Base-by-base conservation (phyloP, 192 early-diverging fungal genomes). In the Backusella sp. region DNA sequence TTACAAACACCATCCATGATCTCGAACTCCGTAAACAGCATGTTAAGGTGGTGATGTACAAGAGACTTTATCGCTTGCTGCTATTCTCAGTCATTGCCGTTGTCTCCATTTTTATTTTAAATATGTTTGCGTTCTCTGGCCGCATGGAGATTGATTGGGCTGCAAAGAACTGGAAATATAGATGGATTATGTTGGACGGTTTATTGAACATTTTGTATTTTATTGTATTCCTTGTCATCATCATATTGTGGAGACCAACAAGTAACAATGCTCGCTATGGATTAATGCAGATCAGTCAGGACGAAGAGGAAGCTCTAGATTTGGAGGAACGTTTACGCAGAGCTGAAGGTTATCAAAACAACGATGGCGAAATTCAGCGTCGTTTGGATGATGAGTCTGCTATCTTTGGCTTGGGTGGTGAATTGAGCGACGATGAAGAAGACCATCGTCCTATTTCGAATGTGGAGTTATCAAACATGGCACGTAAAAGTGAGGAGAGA, bases 11-110 rank as follows among this genome's bases (percentile, higher is more conserved):
- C 0, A 92, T 96, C 21, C 82, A 87, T 6, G 85, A 91, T 6
- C 88, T 98, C 30, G 90, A 94, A 74, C 81, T 89, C 36, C 90
- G 94, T 65, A 87, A 92, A 67, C 97, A 99, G 73, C 86, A 85
- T n/a, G 93, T 95, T 71, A 99, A 97, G 84, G 87, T 94, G 49
- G 75, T 86, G 66, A 99, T 97, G 96, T 98, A 97, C 85, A 90
- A 90, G 66, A 83, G 91, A 28, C 86, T 99, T 12, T 95, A 91
- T 87, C 82, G 88, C 4, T 85, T 98, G 17, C 80, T 99, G 52
- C 82, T 94, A 3, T 90, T 92, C 69, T 94, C 93, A 0, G 90
- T 95, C 6, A 70, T 88, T 14, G 79, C 94, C 44, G 85, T 98
- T 15, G 73, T 94, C 34, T 79, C 87, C 9, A 94, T 97, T 75